These are phyloP conservation scores for Ogataea wickerhamii DNA, from an alignment of 805 yeast species.

Conservation along the genomic window DNA sequence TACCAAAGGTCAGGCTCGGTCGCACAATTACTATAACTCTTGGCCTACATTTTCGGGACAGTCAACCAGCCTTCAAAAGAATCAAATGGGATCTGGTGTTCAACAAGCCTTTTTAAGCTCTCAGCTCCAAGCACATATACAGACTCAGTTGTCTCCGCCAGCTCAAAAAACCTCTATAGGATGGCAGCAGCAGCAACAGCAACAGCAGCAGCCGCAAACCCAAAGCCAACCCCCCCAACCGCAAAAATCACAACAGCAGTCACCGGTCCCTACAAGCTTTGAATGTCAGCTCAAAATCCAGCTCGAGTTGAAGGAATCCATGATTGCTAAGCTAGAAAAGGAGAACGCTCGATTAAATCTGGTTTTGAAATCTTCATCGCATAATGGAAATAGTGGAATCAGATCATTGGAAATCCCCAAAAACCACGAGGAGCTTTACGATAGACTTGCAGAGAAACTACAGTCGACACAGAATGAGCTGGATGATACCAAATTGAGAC, in stretches of 20 bases:
- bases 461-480: slow-evolving; percentile 42
- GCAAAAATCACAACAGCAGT: slow-evolving; percentile 3
- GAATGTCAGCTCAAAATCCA: slow-evolving; percentile 46
- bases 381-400: slow-evolving; percentile 11
- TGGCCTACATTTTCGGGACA: slow-evolving; percentile 20
- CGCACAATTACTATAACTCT: slow-evolving; percentile 11
- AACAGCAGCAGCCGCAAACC: slow-evolving; percentile 4
- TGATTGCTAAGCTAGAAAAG: slow-evolving; percentile 42
- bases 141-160: slow-evolving; percentile 1
- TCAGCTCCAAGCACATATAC: slow-evolving; percentile 6
- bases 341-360: slow-evolving; percentile 40
- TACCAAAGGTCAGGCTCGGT: slow-evolving; percentile 3
- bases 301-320: slow-evolving; percentile 52
- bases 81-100: slow-evolving; percentile 8
- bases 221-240: slow-evolving; percentile 4
- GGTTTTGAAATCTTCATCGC: slow-evolving; percentile 42
- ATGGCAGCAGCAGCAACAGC: slow-evolving; percentile 6
- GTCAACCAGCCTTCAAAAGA: slow-evolving; percentile 5
- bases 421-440: slow-evolving; percentile 32
- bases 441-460: slow-evolving; percentile 27
- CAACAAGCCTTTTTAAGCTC: slow-evolving; percentile 10
- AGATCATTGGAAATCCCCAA: slow-evolving; percentile 31
- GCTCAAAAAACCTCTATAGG: slow-evolving; percentile 1
- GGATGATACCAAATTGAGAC: slow-evolving; percentile 54
- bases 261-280: slow-evolving; percentile 3